Conservation (phyloP, 768 basidiomycete species). For the Mycena olivaceomarginata region DNA sequence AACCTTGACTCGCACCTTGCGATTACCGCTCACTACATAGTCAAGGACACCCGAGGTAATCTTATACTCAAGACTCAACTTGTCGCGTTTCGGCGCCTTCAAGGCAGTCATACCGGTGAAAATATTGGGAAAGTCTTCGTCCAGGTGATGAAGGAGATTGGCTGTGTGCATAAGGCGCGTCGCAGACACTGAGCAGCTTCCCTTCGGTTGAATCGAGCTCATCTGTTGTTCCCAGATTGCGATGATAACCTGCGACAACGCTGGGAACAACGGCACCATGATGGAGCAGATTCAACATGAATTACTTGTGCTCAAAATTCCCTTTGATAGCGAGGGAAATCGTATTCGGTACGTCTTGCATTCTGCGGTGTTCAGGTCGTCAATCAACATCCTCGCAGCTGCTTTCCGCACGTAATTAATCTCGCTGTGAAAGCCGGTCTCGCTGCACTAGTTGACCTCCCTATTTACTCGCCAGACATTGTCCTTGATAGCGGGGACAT, state of each 20-base stretch:
- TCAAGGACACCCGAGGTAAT: not conserved
- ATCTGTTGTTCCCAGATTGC: no score
- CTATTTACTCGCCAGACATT: not conserved
- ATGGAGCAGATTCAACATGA: not conserved
- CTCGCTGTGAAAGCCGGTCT: constrained; percentile 41
- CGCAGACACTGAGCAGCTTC: no score
- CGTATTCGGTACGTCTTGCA: constrained; percentile 32
- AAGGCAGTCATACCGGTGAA: no score
- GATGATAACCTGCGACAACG: no score
- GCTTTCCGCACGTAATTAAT: constrained; percentile 48
- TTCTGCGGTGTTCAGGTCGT: not conserved
- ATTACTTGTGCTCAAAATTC: constrained; percentile 24
- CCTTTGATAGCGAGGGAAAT: constrained; percentile 40
- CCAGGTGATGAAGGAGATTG: no score
- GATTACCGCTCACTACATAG: constrained; percentile 43
- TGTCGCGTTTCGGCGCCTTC: no score
- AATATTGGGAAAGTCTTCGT: no score
- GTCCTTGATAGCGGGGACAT: not conserved
- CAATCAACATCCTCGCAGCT: constrained; percentile 33
- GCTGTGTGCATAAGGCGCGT: no score
- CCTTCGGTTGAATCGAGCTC: no score
- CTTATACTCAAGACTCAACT: no score
- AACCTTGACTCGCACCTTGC: constrained; percentile 38
- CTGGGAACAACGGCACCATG: constrained; percentile 2
- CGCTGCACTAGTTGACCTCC: constrained; percentile 28